These are phyloP conservation scores for Leucocoprinus leucothites DNA, from an alignment of 768 basidiomycete species.

Conservation along the genomic window DNA sequence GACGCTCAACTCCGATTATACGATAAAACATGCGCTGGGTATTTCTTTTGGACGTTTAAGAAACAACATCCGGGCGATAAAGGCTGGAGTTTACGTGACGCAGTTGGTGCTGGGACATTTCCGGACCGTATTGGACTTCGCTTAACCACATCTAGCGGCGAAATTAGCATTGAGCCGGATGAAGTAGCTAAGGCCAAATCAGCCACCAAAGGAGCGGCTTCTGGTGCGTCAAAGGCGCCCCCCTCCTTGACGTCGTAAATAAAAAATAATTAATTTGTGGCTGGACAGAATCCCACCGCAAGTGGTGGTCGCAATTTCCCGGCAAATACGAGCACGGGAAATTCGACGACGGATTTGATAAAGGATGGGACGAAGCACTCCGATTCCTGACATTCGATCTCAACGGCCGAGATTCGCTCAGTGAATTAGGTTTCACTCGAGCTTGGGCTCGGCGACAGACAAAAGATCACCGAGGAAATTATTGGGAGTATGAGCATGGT, in stretches of 20 bases:
- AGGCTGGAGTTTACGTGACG: slow-evolving; percentile 74
- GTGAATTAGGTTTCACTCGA: slow-evolving; percentile 63
- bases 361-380: slow-evolving; percentile 74
- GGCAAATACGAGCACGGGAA: slow-evolving; percentile 66
- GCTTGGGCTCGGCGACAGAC: slow-evolving; percentile 52
- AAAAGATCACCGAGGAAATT: slow-evolving; percentile 39
- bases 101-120: slow-evolving; percentile 58
- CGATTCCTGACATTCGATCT: slow-evolving; percentile 41
- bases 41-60: slow-evolving; percentile 86
- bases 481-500: slow-evolving; percentile 76
- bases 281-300: slow-evolving; percentile 30
- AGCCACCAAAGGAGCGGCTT: slow-evolving; percentile 7
- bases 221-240: slow-evolving; percentile 12
- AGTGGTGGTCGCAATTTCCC: slow-evolving; percentile 45
- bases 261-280: slow-evolving; percentile 25
- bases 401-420: slow-evolving; percentile 26
- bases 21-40: slow-evolving; percentile 63
- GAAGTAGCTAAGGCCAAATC: background rate
- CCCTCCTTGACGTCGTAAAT: slow-evolving; percentile 12
- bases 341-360: slow-evolving; percentile 60
- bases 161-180: background rate
- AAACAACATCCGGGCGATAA: slow-evolving; percentile 62
- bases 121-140: slow-evolving; percentile 48
- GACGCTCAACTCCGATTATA: slow-evolving; percentile 64
- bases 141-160: slow-evolving; percentile 18